phyloP scores from a whole-genome alignment of 805 yeast genomes.

The Barnettozyma pratensis region DNA sequence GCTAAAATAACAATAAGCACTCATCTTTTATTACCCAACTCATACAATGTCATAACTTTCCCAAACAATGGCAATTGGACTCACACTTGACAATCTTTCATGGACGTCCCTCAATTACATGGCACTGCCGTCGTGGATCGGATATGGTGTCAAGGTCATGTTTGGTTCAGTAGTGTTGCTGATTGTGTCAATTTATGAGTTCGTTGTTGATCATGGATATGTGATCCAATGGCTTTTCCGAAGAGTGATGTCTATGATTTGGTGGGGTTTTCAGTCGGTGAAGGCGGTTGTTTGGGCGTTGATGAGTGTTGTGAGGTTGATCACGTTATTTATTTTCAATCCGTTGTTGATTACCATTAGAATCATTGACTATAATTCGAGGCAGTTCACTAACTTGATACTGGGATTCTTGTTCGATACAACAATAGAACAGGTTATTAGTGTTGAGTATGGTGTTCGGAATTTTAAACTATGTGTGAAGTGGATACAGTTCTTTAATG shows the following conservation, averaged over 20 bases:
- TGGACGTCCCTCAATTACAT: not conserved
- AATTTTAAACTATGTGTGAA: constrained; percentile 18
- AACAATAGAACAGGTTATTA: constrained; percentile 12
- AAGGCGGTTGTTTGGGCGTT: not conserved
- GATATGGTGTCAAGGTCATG: not conserved
- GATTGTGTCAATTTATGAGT: constrained; percentile 2
- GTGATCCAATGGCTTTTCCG: not conserved
- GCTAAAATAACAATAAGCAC: too few relatives aligned
- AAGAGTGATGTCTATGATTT: not conserved
- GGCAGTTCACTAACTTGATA: constrained; percentile 16
- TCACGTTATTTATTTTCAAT: constrained; percentile 12
- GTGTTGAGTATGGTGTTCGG: constrained; percentile 12
- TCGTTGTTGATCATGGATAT: not conserved
- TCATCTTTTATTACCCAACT: not conserved
- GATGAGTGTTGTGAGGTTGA: not conserved
- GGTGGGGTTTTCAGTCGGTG: not conserved
- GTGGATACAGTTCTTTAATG: constrained; percentile 20
- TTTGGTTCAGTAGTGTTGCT: constrained; percentile 2
- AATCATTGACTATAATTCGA: constrained; percentile 19
- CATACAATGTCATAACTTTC: not conserved
- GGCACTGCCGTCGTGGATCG: not conserved
- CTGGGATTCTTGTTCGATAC: constrained; percentile 15
- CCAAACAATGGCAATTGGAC: not conserved
- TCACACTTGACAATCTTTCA: not conserved
- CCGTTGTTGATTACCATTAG: constrained; percentile 16